Conservation (phyloP, 345 rosid species). For the Lepidium didymum region DNA sequence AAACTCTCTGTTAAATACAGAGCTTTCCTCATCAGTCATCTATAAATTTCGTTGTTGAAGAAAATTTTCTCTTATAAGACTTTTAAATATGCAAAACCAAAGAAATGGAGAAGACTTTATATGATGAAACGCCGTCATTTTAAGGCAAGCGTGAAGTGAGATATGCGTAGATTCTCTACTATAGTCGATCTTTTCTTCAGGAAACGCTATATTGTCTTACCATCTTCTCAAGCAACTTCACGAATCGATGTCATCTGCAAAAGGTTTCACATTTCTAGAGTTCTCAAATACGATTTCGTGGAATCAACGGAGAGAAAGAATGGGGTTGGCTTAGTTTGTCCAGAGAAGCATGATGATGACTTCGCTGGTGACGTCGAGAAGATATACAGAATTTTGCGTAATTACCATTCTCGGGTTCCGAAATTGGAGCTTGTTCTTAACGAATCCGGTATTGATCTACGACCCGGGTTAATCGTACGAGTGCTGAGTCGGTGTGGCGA, state of each 20-base stretch:
- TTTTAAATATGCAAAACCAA: neutral
- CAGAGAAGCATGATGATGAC: slow-evolving; percentile 47
- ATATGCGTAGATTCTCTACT: slow-evolving; percentile 16
- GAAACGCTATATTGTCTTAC: slow-evolving; percentile 3
- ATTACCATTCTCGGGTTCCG: slow-evolving; percentile 62
- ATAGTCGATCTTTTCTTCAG: neutral
- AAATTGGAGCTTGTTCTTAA: slow-evolving; percentile 73
- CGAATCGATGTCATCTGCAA: neutral
- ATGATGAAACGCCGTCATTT: neutral
- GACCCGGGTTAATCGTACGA: slow-evolving; percentile 56
- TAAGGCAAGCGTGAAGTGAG: neutral
- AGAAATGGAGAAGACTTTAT: neutral
- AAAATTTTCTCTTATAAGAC: neutral
- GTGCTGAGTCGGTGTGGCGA: slow-evolving; percentile 85
- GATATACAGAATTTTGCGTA: slow-evolving; percentile 61
- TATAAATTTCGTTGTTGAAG: neutral
- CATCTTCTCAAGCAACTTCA: neutral
- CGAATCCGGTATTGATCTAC: slow-evolving; percentile 60
- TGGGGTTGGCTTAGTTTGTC: slow-evolving; percentile 39
- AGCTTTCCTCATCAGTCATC: slow-evolving; percentile 27
- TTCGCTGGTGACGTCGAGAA: slow-evolving; percentile 74
- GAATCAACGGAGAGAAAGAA: slow-evolving; percentile 11
- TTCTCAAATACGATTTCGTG: neutral
- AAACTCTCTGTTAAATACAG: slow-evolving; percentile 11
- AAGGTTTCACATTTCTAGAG: slow-evolving; percentile 15